phyloP scores from a whole-genome alignment of 2,329 filamentous ascomycete species.

The Ilyonectria destructans region DNA sequence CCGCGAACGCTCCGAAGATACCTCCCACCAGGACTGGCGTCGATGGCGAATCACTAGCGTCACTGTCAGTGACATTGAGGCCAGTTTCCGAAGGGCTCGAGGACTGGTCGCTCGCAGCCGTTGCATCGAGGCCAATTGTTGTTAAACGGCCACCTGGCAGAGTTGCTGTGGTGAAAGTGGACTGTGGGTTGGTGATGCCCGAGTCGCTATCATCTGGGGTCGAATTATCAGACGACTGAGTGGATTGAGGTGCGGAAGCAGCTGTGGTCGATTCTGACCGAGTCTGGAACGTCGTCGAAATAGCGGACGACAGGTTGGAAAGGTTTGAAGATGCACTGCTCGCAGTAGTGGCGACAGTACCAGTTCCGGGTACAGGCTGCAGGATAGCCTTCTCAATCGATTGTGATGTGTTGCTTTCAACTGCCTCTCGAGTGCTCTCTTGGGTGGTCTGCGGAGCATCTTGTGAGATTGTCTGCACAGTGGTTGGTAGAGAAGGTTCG shows the following conservation, averaged over 20 bases:
- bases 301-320: conserved; percentile 31
- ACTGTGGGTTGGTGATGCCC: conserved; percentile 33
- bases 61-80: conserved; percentile 28
- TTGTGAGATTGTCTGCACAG: conserved; percentile 6
- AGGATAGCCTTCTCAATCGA: conserved; percentile 30
- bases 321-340: conserved; percentile 11
- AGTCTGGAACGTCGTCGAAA: conserved; percentile 42
- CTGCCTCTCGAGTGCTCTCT: conserved; percentile 17
- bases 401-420: conserved; percentile 13
- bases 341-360: conserved; percentile 1
- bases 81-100: conserved; percentile 38
- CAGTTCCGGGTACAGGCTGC: conserved; percentile 13
- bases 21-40: conserved; percentile 65
- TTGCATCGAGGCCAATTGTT: conserved; percentile 41
- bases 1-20: conserved; percentile 65
- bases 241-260: conserved; percentile 36
- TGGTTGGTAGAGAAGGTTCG: not conserved
- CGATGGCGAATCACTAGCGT: conserved; percentile 34
- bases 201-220: conserved; percentile 34
- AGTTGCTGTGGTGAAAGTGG: conserved; percentile 42
- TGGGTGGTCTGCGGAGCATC: conserved; percentile 8
- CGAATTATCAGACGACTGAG: conserved; percentile 37
- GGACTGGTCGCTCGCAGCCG: conserved; percentile 40
- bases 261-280: conserved; percentile 35
- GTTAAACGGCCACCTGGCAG: conserved; percentile 40